These are phyloP conservation scores for Nicotiana benthamiana DNA, from an alignment of 257 asterid genomes.

Conservation along the genomic window DNA sequence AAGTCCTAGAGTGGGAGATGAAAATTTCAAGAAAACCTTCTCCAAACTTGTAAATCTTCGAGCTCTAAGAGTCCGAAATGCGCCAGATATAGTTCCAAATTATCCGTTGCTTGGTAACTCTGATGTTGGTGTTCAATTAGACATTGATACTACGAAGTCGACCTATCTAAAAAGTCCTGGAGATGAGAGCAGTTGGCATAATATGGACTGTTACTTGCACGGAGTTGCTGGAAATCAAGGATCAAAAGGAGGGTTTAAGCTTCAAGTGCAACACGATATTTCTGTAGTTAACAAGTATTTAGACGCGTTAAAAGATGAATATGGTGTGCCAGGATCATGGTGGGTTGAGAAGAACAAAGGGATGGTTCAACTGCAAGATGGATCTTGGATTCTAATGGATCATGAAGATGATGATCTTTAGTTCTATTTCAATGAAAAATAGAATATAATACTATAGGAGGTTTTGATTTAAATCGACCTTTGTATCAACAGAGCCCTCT, in stretches of 20 bases:
- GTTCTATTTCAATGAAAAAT: not conserved
- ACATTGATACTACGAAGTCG: slow-evolving; percentile 21
- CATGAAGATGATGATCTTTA: slow-evolving; percentile 22
- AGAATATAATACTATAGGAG: too few species aligned
- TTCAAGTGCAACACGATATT: slow-evolving; percentile 24
- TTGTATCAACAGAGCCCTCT: too few species aligned
- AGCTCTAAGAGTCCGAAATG: slow-evolving; percentile 22
- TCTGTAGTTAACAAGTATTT: slow-evolving; percentile 32
- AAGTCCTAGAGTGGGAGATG: slow-evolving; percentile 38
- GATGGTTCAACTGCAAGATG: slow-evolving; percentile 31
- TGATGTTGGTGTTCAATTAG: slow-evolving; percentile 19
- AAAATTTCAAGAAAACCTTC: slow-evolving; percentile 1
- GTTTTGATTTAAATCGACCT: too few species aligned
- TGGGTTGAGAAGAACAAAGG: slow-evolving; percentile 38
- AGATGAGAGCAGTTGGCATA: slow-evolving; percentile 20
- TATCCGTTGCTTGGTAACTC: slow-evolving; percentile 24
- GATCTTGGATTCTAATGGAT: slow-evolving; percentile 26
- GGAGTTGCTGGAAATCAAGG: slow-evolving; percentile 33
- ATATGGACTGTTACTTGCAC: slow-evolving; percentile 47
- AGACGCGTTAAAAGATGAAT: slow-evolving; percentile 24
- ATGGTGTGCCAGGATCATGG: slow-evolving; percentile 30
- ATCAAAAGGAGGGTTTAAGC: slow-evolving; percentile 15
- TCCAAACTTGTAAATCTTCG: slow-evolving; percentile 19
- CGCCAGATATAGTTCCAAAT: slow-evolving; percentile 27
- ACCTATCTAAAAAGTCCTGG: slow-evolving; percentile 27